Conservation (phyloP, 208 protist species). For the Crithidia fasciculata region DNA sequence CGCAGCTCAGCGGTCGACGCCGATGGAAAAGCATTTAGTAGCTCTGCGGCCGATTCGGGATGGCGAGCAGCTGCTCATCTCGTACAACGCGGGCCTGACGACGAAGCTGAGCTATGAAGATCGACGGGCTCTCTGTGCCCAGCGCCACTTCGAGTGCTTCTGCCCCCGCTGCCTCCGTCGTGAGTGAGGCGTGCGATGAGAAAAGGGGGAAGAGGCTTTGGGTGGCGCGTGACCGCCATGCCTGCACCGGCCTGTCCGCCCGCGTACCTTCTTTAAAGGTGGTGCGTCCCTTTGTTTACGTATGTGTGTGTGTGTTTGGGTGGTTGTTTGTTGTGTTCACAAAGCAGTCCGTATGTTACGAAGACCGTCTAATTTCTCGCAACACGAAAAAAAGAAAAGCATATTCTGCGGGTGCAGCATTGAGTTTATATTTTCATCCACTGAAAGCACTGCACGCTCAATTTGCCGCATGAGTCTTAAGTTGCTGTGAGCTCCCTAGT, state of each 20-base stretch:
- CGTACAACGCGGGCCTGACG: slow-evolving; percentile 83
- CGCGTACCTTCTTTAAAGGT: too few species aligned
- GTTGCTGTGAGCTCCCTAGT: too few species aligned
- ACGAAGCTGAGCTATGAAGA: slow-evolving; percentile 73
- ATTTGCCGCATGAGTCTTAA: too few species aligned
- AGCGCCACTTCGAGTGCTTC: slow-evolving; percentile 90
- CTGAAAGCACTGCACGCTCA: too few species aligned
- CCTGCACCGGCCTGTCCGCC: too few species aligned
- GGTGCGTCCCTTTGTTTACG: too few species aligned
- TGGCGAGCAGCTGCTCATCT: slow-evolving; percentile 88
- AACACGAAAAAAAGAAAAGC: not conserved
- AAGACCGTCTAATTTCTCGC: not conserved
- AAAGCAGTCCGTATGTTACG: not conserved
- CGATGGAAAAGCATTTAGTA: slow-evolving; percentile 48
- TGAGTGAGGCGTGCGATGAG: slow-evolving; percentile 31
- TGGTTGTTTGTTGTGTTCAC: not conserved
- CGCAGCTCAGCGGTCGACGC: slow-evolving; percentile 1
- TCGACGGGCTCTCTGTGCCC: slow-evolving; percentile 74
- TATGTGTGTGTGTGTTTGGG: not conserved
- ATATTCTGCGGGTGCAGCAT: too few species aligned
- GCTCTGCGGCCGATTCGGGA: slow-evolving; percentile 72
- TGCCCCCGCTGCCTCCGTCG: slow-evolving; percentile 75
- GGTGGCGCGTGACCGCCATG: too few species aligned
- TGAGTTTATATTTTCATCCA: too few species aligned
- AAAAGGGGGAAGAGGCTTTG: too few species aligned